Evolutionary conservation across 768 basidiomycete species (phyloP), one percentile per base, ranked within the genome.

Genomic region (Termitomyces sp.): DNA sequence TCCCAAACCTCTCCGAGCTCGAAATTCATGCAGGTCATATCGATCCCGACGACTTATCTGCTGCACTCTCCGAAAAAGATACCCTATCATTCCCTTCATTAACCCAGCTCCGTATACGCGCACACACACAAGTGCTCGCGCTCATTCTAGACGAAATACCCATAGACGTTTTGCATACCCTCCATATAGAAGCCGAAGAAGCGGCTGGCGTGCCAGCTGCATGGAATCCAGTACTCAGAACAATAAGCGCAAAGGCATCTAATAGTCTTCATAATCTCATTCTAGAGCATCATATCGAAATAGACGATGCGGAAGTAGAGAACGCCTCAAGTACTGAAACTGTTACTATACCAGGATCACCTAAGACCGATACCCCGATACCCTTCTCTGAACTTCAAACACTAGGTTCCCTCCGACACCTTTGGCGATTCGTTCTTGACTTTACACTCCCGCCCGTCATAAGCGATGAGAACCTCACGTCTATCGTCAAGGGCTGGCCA

Each of bases 401-500:
- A 1, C 69, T 83, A 16, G 66, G 71, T n/a, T 66, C 68, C 40
- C 64, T 79, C 36, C 66, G 62, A 44, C 58, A 61, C 36, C 67
- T 83, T 35, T 68, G 68, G 33, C 68, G 67, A 43, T 66, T 82
- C 16, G 65, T 72, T 18, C 65, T 79, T 43, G 78, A 82, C 59
- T 70, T 74, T 10, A 75, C 74, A 0, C 59, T 76, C 38, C 78
- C 78, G 2, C 73, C 73, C 4, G 64, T 67, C 62, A 59, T 81
- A 20, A 68, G 62, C 26, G 79, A 82, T 62, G 10, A 62, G 33
- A 76, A 75, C 40, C 60, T 82, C 23, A 72, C 69, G 40, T 68
- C 70, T 52, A 64, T 83, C 43, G 61, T 72, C 18, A 67, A 60
- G 7, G 80, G 76, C 74, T 82, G 82, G 82, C 81, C 80, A 16